Evolutionary conservation across 2,329 filamentous ascomycete species (phyloP), one percentile per base, ranked within the genome.

Genomic region (Diaporthe helianthi): DNA sequence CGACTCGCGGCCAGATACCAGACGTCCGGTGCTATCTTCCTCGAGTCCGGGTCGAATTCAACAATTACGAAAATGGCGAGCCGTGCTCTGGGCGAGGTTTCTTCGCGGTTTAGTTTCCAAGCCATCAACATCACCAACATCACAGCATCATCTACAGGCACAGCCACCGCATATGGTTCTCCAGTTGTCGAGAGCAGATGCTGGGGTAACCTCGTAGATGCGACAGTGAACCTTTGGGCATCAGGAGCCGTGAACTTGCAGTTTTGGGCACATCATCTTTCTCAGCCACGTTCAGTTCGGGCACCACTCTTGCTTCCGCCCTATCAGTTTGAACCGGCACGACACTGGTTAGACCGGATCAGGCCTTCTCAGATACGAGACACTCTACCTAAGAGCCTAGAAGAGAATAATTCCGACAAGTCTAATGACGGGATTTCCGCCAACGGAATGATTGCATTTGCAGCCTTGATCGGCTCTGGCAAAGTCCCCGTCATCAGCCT

Each of bases 1-100:
- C 22, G 54, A 19, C 36, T 60, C 3, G 36, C 36, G 22, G 73
- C 76, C 33, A 41, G 26, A n/a, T 58, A 58, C 71, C 47, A 49
- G 10, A 1, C 24, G 15, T 75, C 76, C 0, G 31, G 54, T 0
- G 74, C 71, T 13, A 72, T 80, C 24, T 84, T 73, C 63, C 75
- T 84, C 0, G 83, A 85, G 67, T 81, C 82, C 0, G 83, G 83
- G 0, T 81, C 79, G 4, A 78, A 73, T 68, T 80, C 79, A 1
- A 76, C 76, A 8, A 72, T 80, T 24, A 79, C 78, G 0, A 52
- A 49, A 12, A 79, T 83, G 78, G 79, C 78, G 0, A 47, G 65
- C n/a, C 71, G 75, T 15, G 76, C 76, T 4, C 31, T 67, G 5
- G 65, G 65, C 24, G 22, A 44, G 13, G 7, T 13, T 19, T 29